Conservation (phyloP, 2,329 filamentous ascomycete genomes). For the Fusarium xylarioides region DNA sequence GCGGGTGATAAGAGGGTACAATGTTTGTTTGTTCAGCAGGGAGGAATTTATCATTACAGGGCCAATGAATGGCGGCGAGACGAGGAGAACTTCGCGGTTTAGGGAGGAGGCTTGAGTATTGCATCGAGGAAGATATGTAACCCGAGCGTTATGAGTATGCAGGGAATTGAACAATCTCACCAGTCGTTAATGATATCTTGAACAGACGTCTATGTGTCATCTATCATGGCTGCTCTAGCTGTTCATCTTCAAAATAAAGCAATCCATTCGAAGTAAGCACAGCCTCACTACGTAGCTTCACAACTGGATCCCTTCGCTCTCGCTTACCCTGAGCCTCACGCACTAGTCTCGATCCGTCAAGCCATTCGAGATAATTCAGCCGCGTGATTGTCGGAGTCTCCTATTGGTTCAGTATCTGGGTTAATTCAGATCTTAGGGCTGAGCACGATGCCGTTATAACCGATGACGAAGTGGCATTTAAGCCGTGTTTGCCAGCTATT, state of each 20-base stretch:
- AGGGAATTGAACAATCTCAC: fast-evolving
- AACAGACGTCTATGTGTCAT: neutral
- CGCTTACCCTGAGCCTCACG: neutral
- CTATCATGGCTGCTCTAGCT: neutral
- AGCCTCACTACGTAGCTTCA: neutral
- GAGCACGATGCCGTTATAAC: conserved; percentile 21
- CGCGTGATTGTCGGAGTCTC: neutral
- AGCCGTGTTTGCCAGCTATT: neutral
- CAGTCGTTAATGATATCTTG: fast-evolving
- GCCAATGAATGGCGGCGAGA: neutral
- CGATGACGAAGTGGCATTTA: conserved; percentile 28
- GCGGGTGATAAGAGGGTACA: too few species aligned
- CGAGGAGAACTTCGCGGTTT: neutral
- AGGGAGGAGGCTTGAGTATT: fast-evolving
- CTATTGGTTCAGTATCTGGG: conserved; percentile 1
- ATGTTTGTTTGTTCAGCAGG: fast-evolving
- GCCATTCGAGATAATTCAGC: conserved; percentile 2
- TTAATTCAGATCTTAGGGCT: conserved; percentile 7
- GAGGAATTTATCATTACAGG: fast-evolving
- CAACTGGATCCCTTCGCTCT: neutral
- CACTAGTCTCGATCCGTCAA: neutral
- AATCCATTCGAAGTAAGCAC: neutral
- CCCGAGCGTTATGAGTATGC: fast-evolving
- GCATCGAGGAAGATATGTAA: fast-evolving
- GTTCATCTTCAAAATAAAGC: neutral